Conservation (phyloP, 345 rosid genomes). For the Diplotaxis tenuifolia region DNA sequence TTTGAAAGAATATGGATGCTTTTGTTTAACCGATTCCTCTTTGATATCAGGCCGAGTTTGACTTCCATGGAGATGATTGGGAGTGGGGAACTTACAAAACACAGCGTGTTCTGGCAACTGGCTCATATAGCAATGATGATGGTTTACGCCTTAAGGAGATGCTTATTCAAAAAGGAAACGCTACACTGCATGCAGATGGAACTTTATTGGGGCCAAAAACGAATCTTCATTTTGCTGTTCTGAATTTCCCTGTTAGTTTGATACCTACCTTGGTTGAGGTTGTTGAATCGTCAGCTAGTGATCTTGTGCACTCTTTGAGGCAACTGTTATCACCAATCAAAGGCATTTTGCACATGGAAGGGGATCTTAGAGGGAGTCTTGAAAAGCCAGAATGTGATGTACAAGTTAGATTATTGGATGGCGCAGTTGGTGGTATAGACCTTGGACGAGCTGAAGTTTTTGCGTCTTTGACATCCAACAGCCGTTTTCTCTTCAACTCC, state of each 20-base stretch:
- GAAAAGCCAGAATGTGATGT: conserved; percentile 98
- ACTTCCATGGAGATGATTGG: conserved; percentile 97
- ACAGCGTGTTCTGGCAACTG: conserved; percentile 83
- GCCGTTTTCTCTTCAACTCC: conserved; percentile 93
- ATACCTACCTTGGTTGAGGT: conserved; percentile 92
- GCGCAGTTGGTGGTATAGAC: conserved; percentile 91
- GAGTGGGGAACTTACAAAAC: conserved; percentile 97
- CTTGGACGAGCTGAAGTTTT: conserved; percentile 95
- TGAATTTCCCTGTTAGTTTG: conserved; percentile 89
- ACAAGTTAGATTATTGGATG: conserved; percentile 92
- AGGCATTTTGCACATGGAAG: conserved; percentile 97
- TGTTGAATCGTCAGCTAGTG: conserved; percentile 85
- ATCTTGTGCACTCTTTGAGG: conserved; percentile 75
- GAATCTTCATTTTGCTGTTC: conserved; percentile 95
- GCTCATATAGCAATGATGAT: conserved; percentile 92
- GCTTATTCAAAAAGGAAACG: conserved; percentile 91
- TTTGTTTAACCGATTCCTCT: conserved; percentile 2
- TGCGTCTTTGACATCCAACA: conserved; percentile 83
- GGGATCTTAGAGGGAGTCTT: conserved; percentile 93
- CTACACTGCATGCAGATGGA: conserved; percentile 97
- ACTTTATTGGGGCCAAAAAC: conserved; percentile 86
- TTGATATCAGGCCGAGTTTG: conserved; percentile 86
- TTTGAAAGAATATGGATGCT: not conserved
- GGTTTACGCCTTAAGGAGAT: conserved; percentile 91
- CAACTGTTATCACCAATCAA: conserved; percentile 81